These are phyloP conservation scores for Aschersonia sp. DNA, from an alignment of 2,329 filamentous ascomycete species.

Conservation along the genomic window DNA sequence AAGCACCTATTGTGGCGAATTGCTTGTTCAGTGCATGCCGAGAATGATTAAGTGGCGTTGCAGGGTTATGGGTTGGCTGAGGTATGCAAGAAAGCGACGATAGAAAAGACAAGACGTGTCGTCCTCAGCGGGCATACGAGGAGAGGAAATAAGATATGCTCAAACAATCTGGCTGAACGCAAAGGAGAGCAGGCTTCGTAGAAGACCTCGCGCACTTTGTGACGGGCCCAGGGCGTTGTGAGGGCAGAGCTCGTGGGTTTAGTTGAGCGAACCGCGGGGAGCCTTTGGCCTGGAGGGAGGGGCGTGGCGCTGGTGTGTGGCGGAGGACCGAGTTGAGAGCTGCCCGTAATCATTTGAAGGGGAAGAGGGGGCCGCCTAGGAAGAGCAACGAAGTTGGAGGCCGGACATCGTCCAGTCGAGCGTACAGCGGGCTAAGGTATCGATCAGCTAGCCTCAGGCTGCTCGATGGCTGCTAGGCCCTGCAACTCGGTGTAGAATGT, in stretches of 20 bases:
- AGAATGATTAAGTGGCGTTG: slow-evolving; percentile 3
- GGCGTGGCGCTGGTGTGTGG: background rate
- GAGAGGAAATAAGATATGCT: no score
- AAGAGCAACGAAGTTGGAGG: background rate
- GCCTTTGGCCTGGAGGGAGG: background rate
- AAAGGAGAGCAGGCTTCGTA: no score
- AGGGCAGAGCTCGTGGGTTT: background rate
- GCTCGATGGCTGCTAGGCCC: no score
- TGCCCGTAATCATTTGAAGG: background rate
- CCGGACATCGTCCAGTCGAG: background rate
- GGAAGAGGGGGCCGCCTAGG: background rate
- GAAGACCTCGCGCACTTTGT: no score
- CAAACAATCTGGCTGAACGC: no score
- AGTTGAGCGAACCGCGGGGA: background rate
- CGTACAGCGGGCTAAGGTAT: background rate
- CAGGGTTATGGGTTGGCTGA: background rate
- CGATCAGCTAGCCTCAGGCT: no score
- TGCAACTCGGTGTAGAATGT: no score
- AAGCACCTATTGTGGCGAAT: slow-evolving; percentile 2
- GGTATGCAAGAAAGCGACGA: background rate
- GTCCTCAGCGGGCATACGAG: background rate
- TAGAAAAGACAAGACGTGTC: background rate
- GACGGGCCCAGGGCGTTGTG: background rate
- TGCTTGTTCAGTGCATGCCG: slow-evolving; percentile 2
- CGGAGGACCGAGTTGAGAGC: background rate